Evolutionary conservation across 2,329 filamentous ascomycete species (phyloP).

Genomic region (Ophiostoma perfectum): DNA sequence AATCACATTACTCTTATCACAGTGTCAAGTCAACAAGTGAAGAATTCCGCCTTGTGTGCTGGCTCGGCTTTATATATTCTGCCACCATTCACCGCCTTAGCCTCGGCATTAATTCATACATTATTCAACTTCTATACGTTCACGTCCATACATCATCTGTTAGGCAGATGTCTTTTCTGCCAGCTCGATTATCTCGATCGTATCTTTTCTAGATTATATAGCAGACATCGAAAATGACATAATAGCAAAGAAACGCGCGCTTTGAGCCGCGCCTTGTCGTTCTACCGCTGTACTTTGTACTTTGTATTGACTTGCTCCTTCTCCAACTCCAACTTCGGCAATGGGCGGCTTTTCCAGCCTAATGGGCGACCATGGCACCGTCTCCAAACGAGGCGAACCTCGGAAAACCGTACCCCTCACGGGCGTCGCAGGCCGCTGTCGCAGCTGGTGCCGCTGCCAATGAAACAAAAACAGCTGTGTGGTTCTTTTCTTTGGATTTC

Average conservation of each 20-base stretch:
- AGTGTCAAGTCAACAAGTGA: not conserved
- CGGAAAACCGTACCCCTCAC: conserved; percentile 22
- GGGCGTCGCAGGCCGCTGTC: too few species aligned
- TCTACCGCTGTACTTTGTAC: not conserved
- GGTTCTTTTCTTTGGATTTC: not conserved
- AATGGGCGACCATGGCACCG: not conserved
- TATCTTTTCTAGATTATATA: too few species aligned
- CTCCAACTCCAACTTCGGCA: conserved; percentile 19
- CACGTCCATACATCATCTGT: too few species aligned
- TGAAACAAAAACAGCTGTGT: not conserved
- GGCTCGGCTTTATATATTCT: conserved; percentile 3
- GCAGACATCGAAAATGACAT: not conserved
- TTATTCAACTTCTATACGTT: not conserved
- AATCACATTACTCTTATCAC: not conserved
- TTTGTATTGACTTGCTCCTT: too few species aligned
- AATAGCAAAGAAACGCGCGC: not conserved
- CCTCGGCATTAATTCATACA: not conserved
- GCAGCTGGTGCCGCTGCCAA: not conserved
- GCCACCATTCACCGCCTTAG: not conserved
- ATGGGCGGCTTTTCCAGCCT: conserved; percentile 18
- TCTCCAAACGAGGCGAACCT: conserved; percentile 7
- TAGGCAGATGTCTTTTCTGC: not conserved
- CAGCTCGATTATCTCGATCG: not conserved
- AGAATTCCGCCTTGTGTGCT: too few species aligned
- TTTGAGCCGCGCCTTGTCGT: not conserved